A percentile compares a stretch with the other conserved stretches of the same genome.
Conservation (phyloP, 2,329 filamentous ascomycete species). For the Penicillium sp. region DNA sequence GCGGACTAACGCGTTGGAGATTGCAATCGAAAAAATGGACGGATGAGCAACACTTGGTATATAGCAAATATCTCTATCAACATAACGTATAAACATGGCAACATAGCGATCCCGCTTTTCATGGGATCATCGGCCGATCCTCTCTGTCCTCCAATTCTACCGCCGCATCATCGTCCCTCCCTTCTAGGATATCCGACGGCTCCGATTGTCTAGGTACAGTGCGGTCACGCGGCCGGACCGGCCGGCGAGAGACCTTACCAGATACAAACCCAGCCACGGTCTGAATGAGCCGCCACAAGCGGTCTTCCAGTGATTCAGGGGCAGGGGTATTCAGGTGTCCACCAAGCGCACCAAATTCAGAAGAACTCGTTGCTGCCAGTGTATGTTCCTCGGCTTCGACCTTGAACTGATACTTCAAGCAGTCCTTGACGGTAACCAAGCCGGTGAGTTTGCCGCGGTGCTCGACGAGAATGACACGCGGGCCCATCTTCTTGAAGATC, state of each 20-base stretch:
- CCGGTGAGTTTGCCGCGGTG: constrained; percentile 79
- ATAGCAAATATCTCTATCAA: neutral
- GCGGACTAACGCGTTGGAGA: neutral
- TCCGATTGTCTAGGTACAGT: constrained; percentile 17
- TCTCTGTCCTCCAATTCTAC: constrained; percentile 46
- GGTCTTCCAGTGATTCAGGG: constrained; percentile 33
- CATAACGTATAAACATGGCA: constrained; percentile 1
- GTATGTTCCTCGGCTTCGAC: constrained; percentile 77
- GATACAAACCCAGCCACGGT: constrained; percentile 23
- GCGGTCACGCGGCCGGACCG: constrained; percentile 15
- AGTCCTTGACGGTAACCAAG: constrained; percentile 94
- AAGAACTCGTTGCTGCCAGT: constrained; percentile 32
- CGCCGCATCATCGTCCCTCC: constrained; percentile 49
- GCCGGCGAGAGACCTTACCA: constrained; percentile 13
- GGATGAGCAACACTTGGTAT: neutral
- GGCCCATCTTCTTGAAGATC: constrained; percentile 95
- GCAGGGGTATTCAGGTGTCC: constrained; percentile 19
- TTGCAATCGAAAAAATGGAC: neutral
- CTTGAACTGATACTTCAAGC: constrained; percentile 95
- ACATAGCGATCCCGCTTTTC: neutral
- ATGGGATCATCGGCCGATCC: constrained; percentile 11
- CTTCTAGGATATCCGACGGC: constrained; percentile 48
- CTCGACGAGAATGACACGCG: constrained; percentile 87
- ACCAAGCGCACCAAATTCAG: constrained; percentile 23
- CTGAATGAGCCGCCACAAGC: constrained; percentile 39